A percentile compares a stretch with the other conserved stretches of the same genome.
Evolutionary conservation across 495 filamentous ascomycete genomes (phyloP).

Genomic region (Staphylotrichum longicolle): DNA sequence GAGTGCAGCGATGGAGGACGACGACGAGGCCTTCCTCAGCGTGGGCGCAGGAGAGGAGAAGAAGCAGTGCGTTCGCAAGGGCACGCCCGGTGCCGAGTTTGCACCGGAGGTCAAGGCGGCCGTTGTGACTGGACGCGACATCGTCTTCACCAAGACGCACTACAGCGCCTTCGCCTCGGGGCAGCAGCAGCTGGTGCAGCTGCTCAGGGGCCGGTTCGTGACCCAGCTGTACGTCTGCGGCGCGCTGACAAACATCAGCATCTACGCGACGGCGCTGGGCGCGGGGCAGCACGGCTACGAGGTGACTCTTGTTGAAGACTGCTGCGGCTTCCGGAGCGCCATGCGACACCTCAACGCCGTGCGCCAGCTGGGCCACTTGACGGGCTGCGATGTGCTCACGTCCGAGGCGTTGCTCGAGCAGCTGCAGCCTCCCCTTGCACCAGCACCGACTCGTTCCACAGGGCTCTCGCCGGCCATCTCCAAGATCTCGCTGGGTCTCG

Average conservation of each 20-base stretch:
- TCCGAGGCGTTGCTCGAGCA: constrained; percentile 56
- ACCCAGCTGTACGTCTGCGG: constrained; percentile 93
- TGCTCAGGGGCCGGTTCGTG: constrained; percentile 72
- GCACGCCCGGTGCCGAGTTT: constrained; percentile 67
- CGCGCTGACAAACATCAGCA: constrained; percentile 80
- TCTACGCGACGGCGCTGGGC: constrained; percentile 90
- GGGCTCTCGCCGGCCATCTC: constrained; percentile 35
- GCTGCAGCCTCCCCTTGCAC: constrained; percentile 18
- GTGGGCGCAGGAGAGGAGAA: constrained; percentile 41
- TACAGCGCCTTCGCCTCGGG: constrained; percentile 74
- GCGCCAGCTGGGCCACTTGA: constrained; percentile 68
- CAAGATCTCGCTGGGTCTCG: constrained; percentile 25
- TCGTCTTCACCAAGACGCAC: constrained; percentile 70
- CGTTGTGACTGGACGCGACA: constrained; percentile 59
- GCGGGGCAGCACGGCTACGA: constrained; percentile 82
- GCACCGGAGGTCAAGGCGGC: constrained; percentile 55
- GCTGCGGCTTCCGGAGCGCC: constrained; percentile 76
- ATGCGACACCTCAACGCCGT: constrained; percentile 73
- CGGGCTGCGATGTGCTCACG: constrained; percentile 65
- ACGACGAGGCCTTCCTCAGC: constrained; percentile 60
- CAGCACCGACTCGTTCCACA: constrained; percentile 18
- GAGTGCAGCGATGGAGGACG: constrained; percentile 31
- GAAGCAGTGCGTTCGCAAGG: constrained; percentile 55
- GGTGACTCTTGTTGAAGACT: constrained; percentile 84
- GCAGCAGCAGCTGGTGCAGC: constrained; percentile 59